Base-by-base conservation (phyloP, 495 filamentous ascomycete genomes). In the Neurospora sp. region DNA sequence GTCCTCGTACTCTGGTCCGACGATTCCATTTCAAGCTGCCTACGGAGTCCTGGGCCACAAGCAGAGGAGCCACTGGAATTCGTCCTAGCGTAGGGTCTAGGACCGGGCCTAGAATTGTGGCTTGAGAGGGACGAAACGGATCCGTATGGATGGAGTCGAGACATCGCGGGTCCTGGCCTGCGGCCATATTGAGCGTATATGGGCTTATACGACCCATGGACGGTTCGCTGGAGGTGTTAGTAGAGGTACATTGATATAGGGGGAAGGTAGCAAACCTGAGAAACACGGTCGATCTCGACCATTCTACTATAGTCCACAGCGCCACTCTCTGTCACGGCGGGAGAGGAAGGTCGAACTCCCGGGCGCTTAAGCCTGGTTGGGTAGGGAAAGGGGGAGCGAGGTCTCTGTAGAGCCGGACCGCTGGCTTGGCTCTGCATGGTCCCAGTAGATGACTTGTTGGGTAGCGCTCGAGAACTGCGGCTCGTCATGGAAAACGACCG, bases 301-400 rank as follows among this genome's bases (percentile, higher is more conserved):
- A 84, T 85, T 59, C 82, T 83, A 71, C 81, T 85, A 73, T 86
- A 85, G 74, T 86, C 83, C 70, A 85, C 77, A 20, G 71, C 75
- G 38, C 84, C 83, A 68, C 80, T 81, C 72, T 88, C 87, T 31
- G 85, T 87, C 69, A 88, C 74, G 53, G 88, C 87, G 39, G 89
- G 90, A 4, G 90, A 92, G 8, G 85, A 83, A 16, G 90, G 88
- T 31, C 89, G 86, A 72, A 90, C 87, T 16, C 88, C 88, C 9
- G 89, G 89, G 22, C 89, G 87, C 78, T 87, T 89, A 31, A 90
- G 82, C 39, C 89, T 85, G n/a, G 88, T 86, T 8, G 89, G 89
- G 74, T 91, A 91, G 10, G 85, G 84, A 77, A 89, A 90, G 1
- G 89, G 90, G 27, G 88, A 90, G 35, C 87, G 84, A 44, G 89